Base-by-base conservation (phyloP, 768 basidiomycete genomes). In the Pisolithus microcarpus region DNA sequence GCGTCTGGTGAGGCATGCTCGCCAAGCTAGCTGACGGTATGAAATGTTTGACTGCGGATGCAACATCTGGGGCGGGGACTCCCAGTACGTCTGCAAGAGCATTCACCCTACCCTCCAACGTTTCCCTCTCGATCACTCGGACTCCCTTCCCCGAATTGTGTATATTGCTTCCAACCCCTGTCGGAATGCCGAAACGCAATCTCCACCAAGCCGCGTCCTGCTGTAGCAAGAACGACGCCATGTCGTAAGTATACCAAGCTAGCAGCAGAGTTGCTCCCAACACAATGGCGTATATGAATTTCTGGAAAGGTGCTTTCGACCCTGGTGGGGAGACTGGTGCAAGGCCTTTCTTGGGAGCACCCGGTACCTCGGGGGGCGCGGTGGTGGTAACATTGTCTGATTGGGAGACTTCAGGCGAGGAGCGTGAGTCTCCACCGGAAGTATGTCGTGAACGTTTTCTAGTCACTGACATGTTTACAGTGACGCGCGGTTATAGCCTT, bases 131-230 rank as follows among this genome's bases (percentile, higher is more conserved):
- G 15, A 24, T 36, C 31, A 18, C 38, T 5, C 21, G 38, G 19
- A 48, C 45, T 39, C 50, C 51, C 34, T 47, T 53, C 37, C 11
- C 34, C 34, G 34, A 34, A 11, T 54, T 18, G 5, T 52, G 43
- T 36, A 52, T 50, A 57, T n/a, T 31, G 34, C 11, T 38, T 21
- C 45, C 40, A 37, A 38, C 50, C 1, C 24, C 52, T 57, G 18
- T 47, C 59, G 26, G 34, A 16, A 34, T 5, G 13, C 34, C 13
- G 11, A 34, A 11, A 7, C 52, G 31, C 38, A 54, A 18, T 4
- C 53, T 49, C 80, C 82, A 82, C 84, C 82, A 82, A 7, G 80
- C 80, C 0, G 78, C 78, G 10, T 75, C 77, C 10, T 79, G 73
- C 0, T 70, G 64, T 34, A 65, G 9, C 58, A 80, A 70, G 15